Conservation (phyloP, 2,329 filamentous ascomycete genomes). For the Phoma sp. region DNA sequence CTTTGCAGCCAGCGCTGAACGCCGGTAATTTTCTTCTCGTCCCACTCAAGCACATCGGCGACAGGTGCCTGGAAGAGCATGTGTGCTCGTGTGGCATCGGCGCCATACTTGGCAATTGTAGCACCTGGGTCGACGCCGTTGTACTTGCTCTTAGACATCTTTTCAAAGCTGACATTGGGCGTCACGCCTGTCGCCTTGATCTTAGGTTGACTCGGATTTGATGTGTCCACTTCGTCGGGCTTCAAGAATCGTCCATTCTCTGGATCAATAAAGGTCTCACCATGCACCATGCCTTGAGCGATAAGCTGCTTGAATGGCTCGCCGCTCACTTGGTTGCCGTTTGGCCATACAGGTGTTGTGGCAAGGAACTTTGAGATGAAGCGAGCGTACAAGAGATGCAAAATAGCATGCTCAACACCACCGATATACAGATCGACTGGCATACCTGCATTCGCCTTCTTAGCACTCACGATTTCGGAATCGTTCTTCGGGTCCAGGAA, state of each 20-base stretch:
- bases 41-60: constrained; percentile 84
- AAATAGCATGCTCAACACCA: constrained; percentile 87
- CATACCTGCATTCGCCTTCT: constrained; percentile 61
- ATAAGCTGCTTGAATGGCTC: constrained; percentile 86
- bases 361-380: constrained; percentile 90
- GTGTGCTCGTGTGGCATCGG: constrained; percentile 83
- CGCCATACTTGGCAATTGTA: constrained; percentile 76
- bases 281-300: constrained; percentile 92
- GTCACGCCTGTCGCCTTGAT: constrained; percentile 66
- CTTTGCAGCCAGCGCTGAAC: constrained; percentile 80
- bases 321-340: constrained; percentile 49
- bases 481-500: constrained; percentile 75
- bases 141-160: constrained; percentile 95
- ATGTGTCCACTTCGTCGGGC: constrained; percentile 74
- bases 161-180: constrained; percentile 75
- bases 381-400: constrained; percentile 86
- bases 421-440: constrained; percentile 90
- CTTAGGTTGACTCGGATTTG: constrained; percentile 66
- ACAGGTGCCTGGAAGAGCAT: constrained; percentile 90
- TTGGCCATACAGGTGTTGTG: constrained; percentile 56
- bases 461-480: constrained; percentile 65
- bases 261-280: constrained; percentile 80
- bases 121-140: constrained; percentile 84
- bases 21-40: constrained; percentile 80
- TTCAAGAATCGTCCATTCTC: constrained; percentile 76